Evolutionary conservation across 495 filamentous ascomycete genomes (phyloP).

Genomic region (Talaromyces stipitatus): DNA sequence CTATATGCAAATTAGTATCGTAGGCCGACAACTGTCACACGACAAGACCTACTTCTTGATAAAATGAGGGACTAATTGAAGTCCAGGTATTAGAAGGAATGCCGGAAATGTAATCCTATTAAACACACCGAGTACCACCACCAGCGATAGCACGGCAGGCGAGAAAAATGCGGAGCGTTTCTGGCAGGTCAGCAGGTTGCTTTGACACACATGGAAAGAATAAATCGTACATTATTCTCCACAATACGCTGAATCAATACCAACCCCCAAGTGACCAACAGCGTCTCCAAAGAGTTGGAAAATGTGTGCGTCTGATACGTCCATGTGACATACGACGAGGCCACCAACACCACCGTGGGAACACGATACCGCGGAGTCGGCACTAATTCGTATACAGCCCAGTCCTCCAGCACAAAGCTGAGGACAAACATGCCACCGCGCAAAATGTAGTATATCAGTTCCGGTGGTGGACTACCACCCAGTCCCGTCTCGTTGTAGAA

Average conservation of each 20-base stretch:
- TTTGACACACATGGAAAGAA: background rate
- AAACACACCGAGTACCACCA: conserved; percentile 79
- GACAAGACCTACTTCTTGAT: conserved; percentile 55
- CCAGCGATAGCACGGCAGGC: conserved; percentile 66
- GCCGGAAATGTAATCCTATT: conserved; percentile 97
- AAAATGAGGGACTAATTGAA: conserved; percentile 80
- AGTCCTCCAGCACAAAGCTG: conserved; percentile 95
- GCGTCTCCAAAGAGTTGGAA: conserved; percentile 92
- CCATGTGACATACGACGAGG: conserved; percentile 97
- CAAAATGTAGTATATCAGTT: conserved; percentile 80
- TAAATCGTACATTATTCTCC: conserved; percentile 56
- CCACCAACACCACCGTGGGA: conserved; percentile 68
- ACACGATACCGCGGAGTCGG: conserved; percentile 63
- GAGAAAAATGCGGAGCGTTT: conserved; percentile 67
- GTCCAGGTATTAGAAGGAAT: conserved; percentile 71
- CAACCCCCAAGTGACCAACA: conserved; percentile 84
- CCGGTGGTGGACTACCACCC: conserved; percentile 48
- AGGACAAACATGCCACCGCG: conserved; percentile 83
- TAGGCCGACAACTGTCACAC: background rate
- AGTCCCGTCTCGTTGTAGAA: conserved; percentile 60
- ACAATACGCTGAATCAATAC: conserved; percentile 82
- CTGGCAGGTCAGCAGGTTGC: conserved; percentile 22
- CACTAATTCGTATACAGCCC: conserved; percentile 89
- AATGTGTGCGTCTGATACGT: conserved; percentile 98
- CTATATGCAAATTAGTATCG: conserved; percentile 34